Conservation (phyloP, 441 rosid species). For the Flueggea neowawraea region DNA sequence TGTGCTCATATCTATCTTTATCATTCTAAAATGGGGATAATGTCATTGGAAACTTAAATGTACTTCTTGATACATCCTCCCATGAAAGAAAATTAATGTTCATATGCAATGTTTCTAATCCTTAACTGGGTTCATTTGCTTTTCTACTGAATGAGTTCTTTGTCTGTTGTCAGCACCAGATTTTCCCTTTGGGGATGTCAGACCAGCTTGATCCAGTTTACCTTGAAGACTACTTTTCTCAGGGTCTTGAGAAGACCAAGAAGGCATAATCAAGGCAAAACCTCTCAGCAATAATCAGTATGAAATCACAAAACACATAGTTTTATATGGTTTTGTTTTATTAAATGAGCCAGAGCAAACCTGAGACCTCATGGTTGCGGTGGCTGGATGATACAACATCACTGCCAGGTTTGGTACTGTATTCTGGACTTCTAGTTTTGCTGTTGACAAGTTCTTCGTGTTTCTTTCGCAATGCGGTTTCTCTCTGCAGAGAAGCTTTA, state of each 20-base stretch:
- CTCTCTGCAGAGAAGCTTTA: constrained; percentile 57
- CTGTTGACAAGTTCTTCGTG: constrained; percentile 40
- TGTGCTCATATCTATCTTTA: constrained; percentile 31
- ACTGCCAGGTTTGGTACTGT: constrained; percentile 15
- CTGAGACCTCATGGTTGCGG: constrained; percentile 34
- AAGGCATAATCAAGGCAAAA: constrained; percentile 24
- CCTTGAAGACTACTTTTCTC: constrained; percentile 19
- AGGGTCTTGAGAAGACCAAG: constrained; percentile 40
- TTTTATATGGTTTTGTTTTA: neutral
- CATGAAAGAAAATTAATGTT: constrained; percentile 12
- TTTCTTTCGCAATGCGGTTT: constrained; percentile 75
- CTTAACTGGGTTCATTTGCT: constrained; percentile 44
- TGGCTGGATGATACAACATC: constrained; percentile 9
- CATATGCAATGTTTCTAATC: constrained; percentile 21
- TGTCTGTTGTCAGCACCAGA: constrained; percentile 18
- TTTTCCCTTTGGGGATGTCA: constrained; percentile 18
- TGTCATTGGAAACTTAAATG: constrained; percentile 26
- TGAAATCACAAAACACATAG: no score
- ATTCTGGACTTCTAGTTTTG: constrained; percentile 26
- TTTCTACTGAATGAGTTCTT: constrained; percentile 15
- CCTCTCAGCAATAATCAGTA: no score
- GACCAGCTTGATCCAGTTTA: constrained; percentile 22
- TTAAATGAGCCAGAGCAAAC: constrained; percentile 36
- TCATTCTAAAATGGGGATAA: constrained; percentile 38
- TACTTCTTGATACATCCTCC: neutral